phyloP scores from a whole-genome alignment of 495 filamentous ascomycete genomes.

The Penicillium angulare region DNA sequence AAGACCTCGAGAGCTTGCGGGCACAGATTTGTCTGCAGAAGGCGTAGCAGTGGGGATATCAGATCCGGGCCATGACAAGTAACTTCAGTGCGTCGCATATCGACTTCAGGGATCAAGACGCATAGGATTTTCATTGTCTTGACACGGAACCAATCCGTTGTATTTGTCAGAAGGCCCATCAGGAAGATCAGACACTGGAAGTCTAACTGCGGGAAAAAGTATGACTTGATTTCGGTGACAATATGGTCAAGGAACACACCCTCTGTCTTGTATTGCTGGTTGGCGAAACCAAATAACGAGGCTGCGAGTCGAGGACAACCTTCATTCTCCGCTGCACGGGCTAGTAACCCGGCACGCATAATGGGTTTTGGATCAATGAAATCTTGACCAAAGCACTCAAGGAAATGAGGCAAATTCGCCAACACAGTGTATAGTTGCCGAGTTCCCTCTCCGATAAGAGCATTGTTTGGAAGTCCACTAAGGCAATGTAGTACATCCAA shows the following conservation, averaged over 20 bases:
- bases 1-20: slow-evolving; percentile 86
- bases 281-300: slow-evolving; percentile 67
- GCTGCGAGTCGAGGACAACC: slow-evolving; percentile 43
- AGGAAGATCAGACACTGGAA: slow-evolving; percentile 83
- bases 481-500: slow-evolving; percentile 76
- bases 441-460: slow-evolving; percentile 76
- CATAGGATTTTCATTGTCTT: slow-evolving; percentile 89
- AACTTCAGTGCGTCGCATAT: slow-evolving; percentile 90
- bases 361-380: slow-evolving; percentile 52
- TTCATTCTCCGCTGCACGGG: slow-evolving; percentile 69
- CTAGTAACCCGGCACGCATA: slow-evolving; percentile 65
- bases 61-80: slow-evolving; percentile 89
- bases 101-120: slow-evolving; percentile 82
- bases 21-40: slow-evolving; percentile 91
- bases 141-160: slow-evolving; percentile 81
- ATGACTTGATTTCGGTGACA: slow-evolving; percentile 70
- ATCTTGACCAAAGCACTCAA: slow-evolving; percentile 72
- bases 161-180: slow-evolving; percentile 89
- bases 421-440: slow-evolving; percentile 80
- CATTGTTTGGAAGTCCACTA: slow-evolving; percentile 73
- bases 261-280: slow-evolving; percentile 63
- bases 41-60: slow-evolving; percentile 85
- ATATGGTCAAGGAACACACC: slow-evolving; percentile 77
- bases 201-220: slow-evolving; percentile 81
- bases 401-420: slow-evolving; percentile 86